Percentiles rank a stretch among this genome's conserved stretches.
phyloP scores from a whole-genome alignment of 805 yeast genomes.

The Blastobotrys chiropterorum region DNA sequence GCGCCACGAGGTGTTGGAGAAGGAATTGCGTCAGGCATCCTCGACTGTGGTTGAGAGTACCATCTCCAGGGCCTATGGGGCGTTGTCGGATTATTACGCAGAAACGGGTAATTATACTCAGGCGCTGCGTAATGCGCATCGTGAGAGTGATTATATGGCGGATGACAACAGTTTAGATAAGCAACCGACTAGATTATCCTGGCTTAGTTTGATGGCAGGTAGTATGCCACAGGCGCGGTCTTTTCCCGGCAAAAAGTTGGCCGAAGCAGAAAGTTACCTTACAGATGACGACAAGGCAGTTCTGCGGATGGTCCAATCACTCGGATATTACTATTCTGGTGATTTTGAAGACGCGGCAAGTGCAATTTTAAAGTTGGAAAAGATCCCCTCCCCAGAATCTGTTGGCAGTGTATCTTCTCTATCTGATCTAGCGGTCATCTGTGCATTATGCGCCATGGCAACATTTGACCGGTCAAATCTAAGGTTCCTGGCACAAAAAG shows the following conservation, averaged over 20 bases:
- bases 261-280: not conserved
- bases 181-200: not conserved
- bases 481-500: slow-evolving; percentile 14
- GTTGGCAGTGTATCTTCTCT: not conserved
- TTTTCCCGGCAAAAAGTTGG: not conserved
- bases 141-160: not conserved
- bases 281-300: not conserved
- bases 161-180: not conserved
- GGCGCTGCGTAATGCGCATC: not conserved
- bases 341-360: slow-evolving; percentile 3
- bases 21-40: not conserved
- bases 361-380: not conserved
- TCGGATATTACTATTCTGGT: not conserved
- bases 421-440: slow-evolving; percentile 11
- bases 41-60: not conserved
- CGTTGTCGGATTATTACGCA: not conserved
- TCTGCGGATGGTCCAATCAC: not conserved
- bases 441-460: slow-evolving; percentile 15
- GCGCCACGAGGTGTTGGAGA: not conserved
- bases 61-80: not conserved
- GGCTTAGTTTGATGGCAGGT: not conserved
- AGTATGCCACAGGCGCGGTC: not conserved
- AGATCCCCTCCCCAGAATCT: not conserved
- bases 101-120: not conserved
- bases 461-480: slow-evolving; percentile 12